These are phyloP conservation scores for Coffea humblotiana DNA, from an alignment of 305 asterid genomes.

Conservation along the genomic window DNA sequence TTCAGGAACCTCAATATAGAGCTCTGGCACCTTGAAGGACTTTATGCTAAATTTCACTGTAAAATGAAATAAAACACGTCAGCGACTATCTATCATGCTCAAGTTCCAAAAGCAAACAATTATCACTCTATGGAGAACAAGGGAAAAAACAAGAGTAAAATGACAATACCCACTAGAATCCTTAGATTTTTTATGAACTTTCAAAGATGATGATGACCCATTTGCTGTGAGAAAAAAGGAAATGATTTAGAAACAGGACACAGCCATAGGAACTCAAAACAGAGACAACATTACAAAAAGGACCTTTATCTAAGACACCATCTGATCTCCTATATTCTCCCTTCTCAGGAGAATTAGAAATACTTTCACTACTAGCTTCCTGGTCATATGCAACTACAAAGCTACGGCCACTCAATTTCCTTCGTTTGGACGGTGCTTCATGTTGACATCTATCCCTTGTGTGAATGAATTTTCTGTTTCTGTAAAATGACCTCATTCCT, in stretches of 20 bases:
- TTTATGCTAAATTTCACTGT: constrained; percentile 89
- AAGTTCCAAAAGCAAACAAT: not conserved
- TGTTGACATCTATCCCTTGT: constrained; percentile 19
- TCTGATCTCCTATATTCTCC: constrained; percentile 15
- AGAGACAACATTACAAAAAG: not conserved
- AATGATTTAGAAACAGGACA: not conserved
- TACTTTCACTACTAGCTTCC: constrained; percentile 40
- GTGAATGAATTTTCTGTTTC: constrained; percentile 21
- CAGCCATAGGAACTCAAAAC: not conserved
- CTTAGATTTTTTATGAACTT: constrained; percentile 19
- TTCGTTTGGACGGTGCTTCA: constrained; percentile 30
- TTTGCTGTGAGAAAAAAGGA: constrained; percentile 17
- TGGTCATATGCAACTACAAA: constrained; percentile 28
- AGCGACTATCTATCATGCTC: not conserved
- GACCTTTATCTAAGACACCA: constrained; percentile 19
- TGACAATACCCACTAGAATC: constrained; percentile 28
- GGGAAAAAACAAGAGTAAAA: not conserved
- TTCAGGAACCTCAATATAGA: constrained; percentile 88
- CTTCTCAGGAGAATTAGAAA: constrained; percentile 31
- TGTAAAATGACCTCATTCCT: constrained; percentile 29
- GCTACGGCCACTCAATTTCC: constrained; percentile 24
- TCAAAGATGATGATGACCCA: constrained; percentile 17
- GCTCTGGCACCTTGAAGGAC: constrained; percentile 93
- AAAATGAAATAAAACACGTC: constrained; percentile 19
- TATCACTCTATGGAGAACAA: not conserved